A percentile compares a stretch with the other conserved stretches of the same genome.
phyloP scores from a whole-genome alignment of 1,284 basidiomycete species.

The Calocybe gambosa region DNA sequence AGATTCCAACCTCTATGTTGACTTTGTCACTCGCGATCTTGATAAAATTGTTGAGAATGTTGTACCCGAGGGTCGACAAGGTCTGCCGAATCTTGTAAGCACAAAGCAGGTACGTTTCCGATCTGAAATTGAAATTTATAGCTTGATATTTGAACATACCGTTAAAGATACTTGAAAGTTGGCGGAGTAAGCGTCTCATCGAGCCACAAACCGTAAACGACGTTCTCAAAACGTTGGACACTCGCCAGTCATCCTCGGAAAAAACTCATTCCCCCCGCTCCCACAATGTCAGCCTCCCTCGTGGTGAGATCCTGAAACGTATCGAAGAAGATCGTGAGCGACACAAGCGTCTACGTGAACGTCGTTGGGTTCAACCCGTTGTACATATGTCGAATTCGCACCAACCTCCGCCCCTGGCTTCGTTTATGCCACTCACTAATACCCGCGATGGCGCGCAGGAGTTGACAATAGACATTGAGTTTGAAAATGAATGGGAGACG shows the following conservation, averaged over 20 bases:
- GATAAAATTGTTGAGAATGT: slow-evolving; percentile 72
- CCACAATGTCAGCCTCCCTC: slow-evolving; percentile 34
- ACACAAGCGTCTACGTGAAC: slow-evolving; percentile 88
- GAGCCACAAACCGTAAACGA: slow-evolving; percentile 73
- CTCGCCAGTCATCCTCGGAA: slow-evolving; percentile 34
- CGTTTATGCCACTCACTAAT: slow-evolving; percentile 44
- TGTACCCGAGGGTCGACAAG: slow-evolving; percentile 77
- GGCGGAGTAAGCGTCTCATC: slow-evolving; percentile 80
- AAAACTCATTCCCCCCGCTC: slow-evolving; percentile 15
- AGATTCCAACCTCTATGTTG: slow-evolving; percentile 58
- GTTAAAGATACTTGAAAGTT: slow-evolving; percentile 80
- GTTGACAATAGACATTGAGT: slow-evolving; percentile 75
- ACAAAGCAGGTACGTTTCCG: slow-evolving; percentile 63
- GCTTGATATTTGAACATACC: not conserved
- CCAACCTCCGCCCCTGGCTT: slow-evolving; percentile 44
- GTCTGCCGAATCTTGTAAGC: slow-evolving; percentile 80
- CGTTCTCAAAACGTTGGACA: slow-evolving; percentile 44
- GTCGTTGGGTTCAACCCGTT: slow-evolving; percentile 86
- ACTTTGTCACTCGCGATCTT: slow-evolving; percentile 71
- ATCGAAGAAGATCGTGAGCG: slow-evolving; percentile 95
- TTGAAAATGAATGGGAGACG: slow-evolving; percentile 90
- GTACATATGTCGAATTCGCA: slow-evolving; percentile 41
- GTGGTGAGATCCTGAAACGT: slow-evolving; percentile 73
- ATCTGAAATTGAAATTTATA: not conserved
- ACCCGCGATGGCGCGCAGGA: slow-evolving; percentile 42